These are phyloP conservation scores for Phytopythium delawarense DNA, from an alignment of 352 stramenopile species.

Conservation along the genomic window DNA sequence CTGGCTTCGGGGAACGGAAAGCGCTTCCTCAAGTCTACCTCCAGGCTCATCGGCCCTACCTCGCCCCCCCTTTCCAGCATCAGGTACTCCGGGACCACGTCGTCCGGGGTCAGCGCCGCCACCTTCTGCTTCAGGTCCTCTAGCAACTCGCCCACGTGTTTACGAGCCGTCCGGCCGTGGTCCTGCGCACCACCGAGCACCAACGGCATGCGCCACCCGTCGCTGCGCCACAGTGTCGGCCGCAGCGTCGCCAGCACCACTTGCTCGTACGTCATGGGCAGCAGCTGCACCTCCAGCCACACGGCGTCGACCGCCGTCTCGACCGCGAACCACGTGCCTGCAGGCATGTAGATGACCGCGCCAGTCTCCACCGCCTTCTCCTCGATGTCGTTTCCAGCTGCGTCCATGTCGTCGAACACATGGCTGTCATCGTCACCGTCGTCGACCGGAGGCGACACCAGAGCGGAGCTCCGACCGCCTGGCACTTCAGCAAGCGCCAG, in stretches of 20 bases:
- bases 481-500: slow-evolving; percentile 9
- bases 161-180: slow-evolving; percentile 2
- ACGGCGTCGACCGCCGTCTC: slow-evolving; percentile 18
- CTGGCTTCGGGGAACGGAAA: neutral
- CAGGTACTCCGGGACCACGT: slow-evolving; percentile 38
- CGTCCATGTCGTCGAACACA: slow-evolving; percentile 21
- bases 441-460: slow-evolving; percentile 15
- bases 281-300: slow-evolving; percentile 47
- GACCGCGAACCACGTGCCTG: slow-evolving; percentile 39
- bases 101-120: slow-evolving; percentile 11
- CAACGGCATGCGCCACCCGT: slow-evolving; percentile 20
- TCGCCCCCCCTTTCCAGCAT: slow-evolving; percentile 11
- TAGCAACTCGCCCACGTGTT: slow-evolving; percentile 17
- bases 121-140: slow-evolving; percentile 14
- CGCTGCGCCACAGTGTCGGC: slow-evolving; percentile 25
- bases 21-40: neutral
- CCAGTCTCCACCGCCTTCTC: slow-evolving; percentile 21
- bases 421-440: slow-evolving; percentile 9
- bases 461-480: neutral
- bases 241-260: slow-evolving; percentile 21
- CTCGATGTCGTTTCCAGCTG: slow-evolving; percentile 5
- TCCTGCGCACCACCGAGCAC: slow-evolving; percentile 6
- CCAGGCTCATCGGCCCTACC: neutral
- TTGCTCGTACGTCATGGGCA: slow-evolving; percentile 16
- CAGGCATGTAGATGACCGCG: slow-evolving; percentile 44